Base-by-base conservation (phyloP, 1,284 basidiomycete genomes). In the Termitomyces sp. region DNA sequence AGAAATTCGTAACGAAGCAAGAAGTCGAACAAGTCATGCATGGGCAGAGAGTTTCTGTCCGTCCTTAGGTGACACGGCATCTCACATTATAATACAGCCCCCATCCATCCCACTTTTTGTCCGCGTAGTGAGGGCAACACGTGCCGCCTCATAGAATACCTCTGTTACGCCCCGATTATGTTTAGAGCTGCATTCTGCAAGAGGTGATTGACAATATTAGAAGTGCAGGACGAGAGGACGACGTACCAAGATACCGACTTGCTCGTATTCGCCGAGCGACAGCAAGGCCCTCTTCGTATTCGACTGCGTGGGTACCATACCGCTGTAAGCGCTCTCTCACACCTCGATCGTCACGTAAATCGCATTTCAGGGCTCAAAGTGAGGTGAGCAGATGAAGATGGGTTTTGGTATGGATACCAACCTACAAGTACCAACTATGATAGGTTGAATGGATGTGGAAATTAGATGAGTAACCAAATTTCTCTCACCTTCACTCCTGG, bases 101-200 rank as follows among this genome's bases (percentile, higher is more conserved):
- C 68, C 70, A 53, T 75, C 76, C 19, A 79, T 77, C 21, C 82
- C 72, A 5, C 88, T 86, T 67, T 86, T 90, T 9, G 88, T 72
- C 50, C 83, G 78, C 24, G 88, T 88, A 52, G 81, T 83, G 45
- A 95, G 71, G 7, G 92, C 89, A 4, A 94, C 90, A 5, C 90
- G 80, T 0, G 92, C 92, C 1, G 91, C 89, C 68, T 95, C 93
- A 61, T 90, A 82, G 65, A 98, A 94, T 5, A 94, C 93, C 68
- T 98, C 94, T 26, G 82, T 78, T 8, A 98, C 94, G 3, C 95
- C 95, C 43, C 95, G 83, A 65, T 97, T 95, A 65, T 94, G 91
- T 69, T 96, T 97, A 9, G 95, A 94, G 60, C 93, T 96, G 69
- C 94, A 98, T 76, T 98, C 94, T 94, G 63, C 13, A 40, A 43